phyloP scores from a whole-genome alignment of 164 flowering plant genomes.

The Sedum album region DNA sequence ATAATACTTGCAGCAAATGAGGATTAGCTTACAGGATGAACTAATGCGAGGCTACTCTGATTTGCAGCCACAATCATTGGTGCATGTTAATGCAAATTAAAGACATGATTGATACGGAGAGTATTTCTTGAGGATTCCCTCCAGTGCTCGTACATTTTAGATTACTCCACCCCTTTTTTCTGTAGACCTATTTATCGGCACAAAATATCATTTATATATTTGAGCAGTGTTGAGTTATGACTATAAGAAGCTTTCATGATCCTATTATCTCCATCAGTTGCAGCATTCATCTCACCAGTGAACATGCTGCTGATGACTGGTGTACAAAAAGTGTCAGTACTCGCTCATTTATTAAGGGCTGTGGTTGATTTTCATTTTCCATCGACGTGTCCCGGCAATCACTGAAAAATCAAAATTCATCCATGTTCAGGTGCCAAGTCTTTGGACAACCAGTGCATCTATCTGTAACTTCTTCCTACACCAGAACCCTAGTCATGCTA shows the following conservation, averaged over 20 bases:
- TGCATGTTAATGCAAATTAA: constrained; percentile 1
- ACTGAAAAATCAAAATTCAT: no score
- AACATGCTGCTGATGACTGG: no score
- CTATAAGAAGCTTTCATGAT: neutral
- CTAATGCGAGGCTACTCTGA: neutral
- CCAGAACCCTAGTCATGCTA: no score
- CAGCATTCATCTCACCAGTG: no score
- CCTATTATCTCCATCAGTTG: neutral
- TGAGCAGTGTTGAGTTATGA: neutral
- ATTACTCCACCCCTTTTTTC: neutral
- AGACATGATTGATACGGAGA: neutral
- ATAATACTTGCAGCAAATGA: neutral
- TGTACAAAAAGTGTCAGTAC: no score
- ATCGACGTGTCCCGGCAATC: no score
- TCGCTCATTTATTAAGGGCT: no score
- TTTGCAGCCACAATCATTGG: constrained; percentile 1
- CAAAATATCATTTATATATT: neutral
- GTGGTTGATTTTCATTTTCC: no score
- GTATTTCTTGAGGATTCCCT: neutral
- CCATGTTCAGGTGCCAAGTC: no score
- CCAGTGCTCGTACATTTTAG: neutral
- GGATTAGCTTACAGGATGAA: neutral
- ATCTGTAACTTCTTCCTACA: no score
- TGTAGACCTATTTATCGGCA: neutral
- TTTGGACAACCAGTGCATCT: no score